Percentiles rank a stretch among this genome's conserved stretches.
Conservation (phyloP, 169 alveolate genomes). For the Plasmodium berghei region DNA sequence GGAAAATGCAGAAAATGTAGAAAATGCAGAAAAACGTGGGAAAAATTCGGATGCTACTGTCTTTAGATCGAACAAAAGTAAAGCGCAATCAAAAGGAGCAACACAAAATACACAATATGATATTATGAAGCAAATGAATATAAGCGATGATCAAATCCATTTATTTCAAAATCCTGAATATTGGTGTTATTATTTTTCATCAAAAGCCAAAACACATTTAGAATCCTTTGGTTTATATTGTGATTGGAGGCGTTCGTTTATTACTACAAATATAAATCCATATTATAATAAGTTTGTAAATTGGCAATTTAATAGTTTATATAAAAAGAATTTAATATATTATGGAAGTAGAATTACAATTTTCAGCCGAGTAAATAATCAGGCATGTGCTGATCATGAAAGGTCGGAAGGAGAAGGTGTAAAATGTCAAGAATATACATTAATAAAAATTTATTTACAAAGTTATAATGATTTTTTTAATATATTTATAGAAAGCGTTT, state of each 20-base stretch:
- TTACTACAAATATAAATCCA: conserved; percentile 98
- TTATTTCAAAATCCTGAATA: conserved; percentile 95
- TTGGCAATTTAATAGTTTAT: conserved; percentile 98
- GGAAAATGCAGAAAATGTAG: neutral
- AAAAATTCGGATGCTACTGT: conserved; percentile 77
- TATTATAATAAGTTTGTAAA: conserved; percentile 95
- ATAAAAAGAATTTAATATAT: conserved; percentile 82
- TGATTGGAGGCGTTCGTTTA: conserved; percentile 99
- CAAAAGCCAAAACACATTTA: conserved; percentile 94
- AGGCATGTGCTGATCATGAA: conserved; percentile 99
- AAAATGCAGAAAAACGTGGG: neutral
- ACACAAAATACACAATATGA: conserved; percentile 91
- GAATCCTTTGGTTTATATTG: conserved; percentile 85
- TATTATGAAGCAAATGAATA: conserved; percentile 93
- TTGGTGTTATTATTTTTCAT: conserved; percentile 99
- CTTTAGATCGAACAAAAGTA: conserved; percentile 88
- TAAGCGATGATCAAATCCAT: conserved; percentile 94
- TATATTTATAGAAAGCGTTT: conserved; percentile 4
- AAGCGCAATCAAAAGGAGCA: conserved; percentile 90
- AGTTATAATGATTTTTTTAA: conserved; percentile 78
- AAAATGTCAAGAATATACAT: conserved; percentile 97
- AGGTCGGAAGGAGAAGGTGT: conserved; percentile 89
- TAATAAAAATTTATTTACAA: conserved; percentile 92
- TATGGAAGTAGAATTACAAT: conserved; percentile 95
- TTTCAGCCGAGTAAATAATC: conserved; percentile 93